phyloP scores from a whole-genome alignment of 2,329 filamentous ascomycete species.

The Ophiognomonia clavigignenti-juglandacearum region DNA sequence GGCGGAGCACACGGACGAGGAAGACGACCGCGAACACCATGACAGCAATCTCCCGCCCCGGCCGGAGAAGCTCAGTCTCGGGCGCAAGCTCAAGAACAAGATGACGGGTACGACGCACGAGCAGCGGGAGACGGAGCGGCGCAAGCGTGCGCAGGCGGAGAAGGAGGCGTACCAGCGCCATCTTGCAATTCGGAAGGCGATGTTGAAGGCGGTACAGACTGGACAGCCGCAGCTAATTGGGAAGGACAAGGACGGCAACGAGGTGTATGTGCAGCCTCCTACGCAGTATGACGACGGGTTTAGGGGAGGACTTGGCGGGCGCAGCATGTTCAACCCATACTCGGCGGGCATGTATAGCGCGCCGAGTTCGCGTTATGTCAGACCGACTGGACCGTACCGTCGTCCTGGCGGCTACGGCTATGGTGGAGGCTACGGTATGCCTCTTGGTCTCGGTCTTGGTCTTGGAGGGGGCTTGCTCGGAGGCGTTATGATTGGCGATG shows the following conservation, averaged over 20 bases:
- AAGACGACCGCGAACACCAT: constrained; percentile 24
- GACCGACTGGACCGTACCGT: constrained; percentile 3
- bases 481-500: background rate
- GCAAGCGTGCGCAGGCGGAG: constrained; percentile 43
- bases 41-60: constrained; percentile 24
- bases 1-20: constrained; percentile 38
- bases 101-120: constrained; percentile 52
- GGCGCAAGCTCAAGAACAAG: constrained; percentile 55
- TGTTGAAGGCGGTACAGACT: constrained; percentile 45
- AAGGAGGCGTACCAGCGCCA: constrained; percentile 47
- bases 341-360: constrained; percentile 1
- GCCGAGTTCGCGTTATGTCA: background rate
- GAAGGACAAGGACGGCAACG: constrained; percentile 45
- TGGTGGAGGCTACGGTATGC: constrained; percentile 8
- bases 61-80: constrained; percentile 32
- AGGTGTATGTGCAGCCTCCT: constrained; percentile 56
- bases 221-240: constrained; percentile 52
- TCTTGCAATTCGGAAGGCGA: constrained; percentile 41
- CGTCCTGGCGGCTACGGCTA: constrained; percentile 8
- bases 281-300: constrained; percentile 18
- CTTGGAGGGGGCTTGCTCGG: background rate
- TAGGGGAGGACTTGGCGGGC: background rate
- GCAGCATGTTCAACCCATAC: background rate
- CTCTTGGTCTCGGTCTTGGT: background rate
- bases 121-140: constrained; percentile 43